Evolutionary conservation across 805 yeast species (phyloP).

Genomic region (Starmera caribaea): DNA sequence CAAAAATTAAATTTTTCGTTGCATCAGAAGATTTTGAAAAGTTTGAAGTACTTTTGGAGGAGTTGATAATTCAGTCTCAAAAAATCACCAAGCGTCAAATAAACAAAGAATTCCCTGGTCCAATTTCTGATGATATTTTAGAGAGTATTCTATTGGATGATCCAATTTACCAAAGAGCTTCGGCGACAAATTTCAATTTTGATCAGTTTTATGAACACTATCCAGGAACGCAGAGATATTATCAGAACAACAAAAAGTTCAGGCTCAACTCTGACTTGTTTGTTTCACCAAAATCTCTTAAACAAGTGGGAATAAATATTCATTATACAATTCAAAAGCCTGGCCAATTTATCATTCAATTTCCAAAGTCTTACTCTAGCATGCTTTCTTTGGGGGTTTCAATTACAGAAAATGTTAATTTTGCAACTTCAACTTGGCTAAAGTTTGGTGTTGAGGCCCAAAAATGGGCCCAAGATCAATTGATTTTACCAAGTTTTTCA

Average conservation of each 20-base stretch:
- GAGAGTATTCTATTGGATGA: slow-evolving; percentile 11
- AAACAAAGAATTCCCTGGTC: slow-evolving; percentile 5
- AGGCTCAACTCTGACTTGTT: slow-evolving; percentile 31
- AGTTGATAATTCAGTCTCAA: slow-evolving; percentile 21
- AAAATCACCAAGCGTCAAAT: neutral
- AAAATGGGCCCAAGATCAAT: slow-evolving; percentile 39
- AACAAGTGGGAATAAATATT: slow-evolving; percentile 37
- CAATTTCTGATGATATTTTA: slow-evolving; percentile 9
- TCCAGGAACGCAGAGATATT: slow-evolving; percentile 7
- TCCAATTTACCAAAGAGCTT: slow-evolving; percentile 7
- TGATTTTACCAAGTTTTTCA: slow-evolving; percentile 44
- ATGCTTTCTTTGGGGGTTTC: slow-evolving; percentile 45
- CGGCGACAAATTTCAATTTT: slow-evolving; percentile 7
- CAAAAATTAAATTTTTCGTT: slow-evolving; percentile 53
- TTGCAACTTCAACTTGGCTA: slow-evolving; percentile 53
- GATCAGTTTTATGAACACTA: slow-evolving; percentile 12
- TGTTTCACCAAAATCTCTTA: slow-evolving; percentile 40
- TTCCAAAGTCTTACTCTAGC: slow-evolving; percentile 45
- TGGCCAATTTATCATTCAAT: slow-evolving; percentile 51
- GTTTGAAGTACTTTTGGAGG: slow-evolving; percentile 48
- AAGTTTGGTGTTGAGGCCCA: slow-evolving; percentile 37
- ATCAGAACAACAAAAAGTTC: too few relatives aligned
- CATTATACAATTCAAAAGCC: slow-evolving; percentile 44
- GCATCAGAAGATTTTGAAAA: slow-evolving; percentile 43
- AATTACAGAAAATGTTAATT: slow-evolving; percentile 44